Conservation (phyloP, 2,329 filamentous ascomycete genomes). For the Colletotrichum shisoi region DNA sequence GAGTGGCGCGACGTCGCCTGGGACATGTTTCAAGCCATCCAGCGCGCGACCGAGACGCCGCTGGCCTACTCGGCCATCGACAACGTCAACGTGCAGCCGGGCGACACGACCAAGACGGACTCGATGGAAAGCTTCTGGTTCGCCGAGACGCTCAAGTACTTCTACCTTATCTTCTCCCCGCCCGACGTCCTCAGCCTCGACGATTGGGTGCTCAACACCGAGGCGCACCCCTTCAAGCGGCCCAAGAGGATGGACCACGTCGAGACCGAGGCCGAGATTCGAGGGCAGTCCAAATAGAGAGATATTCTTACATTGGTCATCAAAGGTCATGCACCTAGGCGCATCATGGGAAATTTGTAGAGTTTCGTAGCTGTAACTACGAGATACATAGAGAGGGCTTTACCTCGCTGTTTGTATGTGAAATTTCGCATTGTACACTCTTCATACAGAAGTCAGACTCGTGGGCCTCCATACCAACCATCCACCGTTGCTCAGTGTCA, state of each 20-base stretch:
- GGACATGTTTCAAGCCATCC: constrained; percentile 58
- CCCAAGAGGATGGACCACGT: constrained; percentile 40
- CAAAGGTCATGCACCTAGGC: not conserved
- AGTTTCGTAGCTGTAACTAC: not conserved
- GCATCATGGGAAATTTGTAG: not conserved
- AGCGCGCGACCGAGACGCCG: constrained; percentile 53
- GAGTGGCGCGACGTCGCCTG: constrained; percentile 57
- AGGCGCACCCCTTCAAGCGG: constrained; percentile 60
- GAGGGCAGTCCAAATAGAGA: constrained; percentile 9
- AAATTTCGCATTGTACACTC: not conserved
- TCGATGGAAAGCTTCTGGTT: constrained; percentile 69
- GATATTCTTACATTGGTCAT: not conserved
- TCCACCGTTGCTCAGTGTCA: not conserved
- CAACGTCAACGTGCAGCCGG: constrained; percentile 32
- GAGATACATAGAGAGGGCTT: not conserved
- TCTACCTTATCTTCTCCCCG: constrained; percentile 75
- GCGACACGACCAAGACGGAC: constrained; percentile 37
- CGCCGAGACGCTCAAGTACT: constrained; percentile 80
- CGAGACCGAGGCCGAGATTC: constrained; percentile 29
- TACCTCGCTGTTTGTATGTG: not conserved
- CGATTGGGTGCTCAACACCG: constrained; percentile 71
- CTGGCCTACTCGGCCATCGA: constrained; percentile 54
- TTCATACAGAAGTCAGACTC: not conserved
- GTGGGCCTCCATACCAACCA: not conserved
- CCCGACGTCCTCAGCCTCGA: constrained; percentile 71